A percentile compares a stretch with the other conserved stretches of the same genome.
Evolutionary conservation across 495 filamentous ascomycete genomes (phyloP).

Genomic region (Penicillium longicatenatum): DNA sequence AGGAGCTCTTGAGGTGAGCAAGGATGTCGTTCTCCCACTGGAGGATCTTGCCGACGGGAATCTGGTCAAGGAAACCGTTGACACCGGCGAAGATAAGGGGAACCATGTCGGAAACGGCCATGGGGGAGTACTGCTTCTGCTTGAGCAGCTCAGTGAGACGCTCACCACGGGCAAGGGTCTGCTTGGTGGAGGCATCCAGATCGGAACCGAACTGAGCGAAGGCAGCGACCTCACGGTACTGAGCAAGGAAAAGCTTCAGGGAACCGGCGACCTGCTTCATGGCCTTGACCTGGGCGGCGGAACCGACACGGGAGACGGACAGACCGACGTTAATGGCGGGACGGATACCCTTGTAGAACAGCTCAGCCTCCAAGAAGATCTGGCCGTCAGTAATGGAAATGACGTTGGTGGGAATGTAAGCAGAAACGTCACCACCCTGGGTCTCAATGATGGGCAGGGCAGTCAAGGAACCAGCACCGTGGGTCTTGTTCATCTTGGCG

Average conservation of each 20-base stretch:
- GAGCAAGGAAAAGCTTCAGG: conserved; percentile 99
- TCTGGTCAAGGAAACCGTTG: conserved; percentile 87
- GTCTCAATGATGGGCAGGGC: conserved; percentile 99
- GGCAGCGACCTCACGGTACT: conserved; percentile 99
- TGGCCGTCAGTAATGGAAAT: conserved; percentile 99
- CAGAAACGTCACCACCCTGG: conserved; percentile 99
- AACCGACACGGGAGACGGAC: conserved; percentile 99
- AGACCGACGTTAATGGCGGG: conserved; percentile 99
- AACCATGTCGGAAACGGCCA: conserved; percentile 99
- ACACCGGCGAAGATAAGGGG: conserved; percentile 99
- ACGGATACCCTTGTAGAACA: conserved; percentile 99
- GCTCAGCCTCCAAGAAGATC: conserved; percentile 99
- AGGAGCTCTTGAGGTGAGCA: conserved; percentile 83
- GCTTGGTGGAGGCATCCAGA: conserved; percentile 98
- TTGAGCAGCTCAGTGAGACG: conserved; percentile 98
- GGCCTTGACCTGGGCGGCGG: conserved; percentile 98
- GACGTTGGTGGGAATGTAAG: conserved; percentile 99
- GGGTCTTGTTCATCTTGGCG: conserved; percentile 98
- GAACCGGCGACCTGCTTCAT: conserved; percentile 99
- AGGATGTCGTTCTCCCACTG: conserved; percentile 94
- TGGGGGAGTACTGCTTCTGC: conserved; percentile 99
- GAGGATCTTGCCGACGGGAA: conserved; percentile 86
- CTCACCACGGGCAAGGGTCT: conserved; percentile 98
- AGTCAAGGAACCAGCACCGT: conserved; percentile 94
- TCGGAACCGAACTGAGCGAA: conserved; percentile 99